Base-by-base conservation (phyloP, 2,329 filamentous ascomycete species). In the Penicillium sp. region DNA sequence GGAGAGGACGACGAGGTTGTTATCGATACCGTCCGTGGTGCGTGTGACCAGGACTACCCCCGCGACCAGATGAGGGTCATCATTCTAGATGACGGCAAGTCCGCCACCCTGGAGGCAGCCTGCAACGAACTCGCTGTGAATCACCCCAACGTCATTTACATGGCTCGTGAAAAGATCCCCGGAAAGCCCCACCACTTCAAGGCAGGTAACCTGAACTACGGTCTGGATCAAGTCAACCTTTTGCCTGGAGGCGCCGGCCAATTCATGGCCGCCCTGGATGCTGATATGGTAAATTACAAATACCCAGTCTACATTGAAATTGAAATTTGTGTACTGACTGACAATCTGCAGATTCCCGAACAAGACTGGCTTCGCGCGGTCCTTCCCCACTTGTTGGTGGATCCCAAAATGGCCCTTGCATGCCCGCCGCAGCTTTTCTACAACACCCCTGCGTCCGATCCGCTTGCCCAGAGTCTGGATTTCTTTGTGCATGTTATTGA, bases 181-280 rank as follows among this genome's bases (percentile, higher is more conserved):
- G 69, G 63, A 49, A 69, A 67, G 40, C 70, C 68, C 33, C 69
- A 83, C 63, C 81, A 84, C 66, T 87, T 84, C 76, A 87, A 87
- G 75, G 84, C 85, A 1, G 84, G 85, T 50, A 87, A 87, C 66
- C 74, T 87, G 51, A 87, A 86, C 71, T 82, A 84, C 55, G 85
- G 82, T 34, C 70, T 84, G 21, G 79, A 84, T 16, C 76, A 79
- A 53, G 76, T 79, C 5, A 75, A 76, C 16, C 66, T 72, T n/a
- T 71, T 86, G 33, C 81, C 82, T 1, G 82, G 82, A 19, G 83
- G 83, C 25, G 76, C 81, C n/a, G 77, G 78, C 40, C 77, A 82
- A 64, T 87, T 78, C 68, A 82, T 87, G 67, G 85, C 84, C n/a
- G 82, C 82, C 39, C 74, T 88, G 34, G 86, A 88, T 66, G 85